Evolutionary conservation across 139 green algal genomes (phyloP), one percentile per base, ranked within the genome.

Genomic region (Yamagishiella unicocca): DNA sequence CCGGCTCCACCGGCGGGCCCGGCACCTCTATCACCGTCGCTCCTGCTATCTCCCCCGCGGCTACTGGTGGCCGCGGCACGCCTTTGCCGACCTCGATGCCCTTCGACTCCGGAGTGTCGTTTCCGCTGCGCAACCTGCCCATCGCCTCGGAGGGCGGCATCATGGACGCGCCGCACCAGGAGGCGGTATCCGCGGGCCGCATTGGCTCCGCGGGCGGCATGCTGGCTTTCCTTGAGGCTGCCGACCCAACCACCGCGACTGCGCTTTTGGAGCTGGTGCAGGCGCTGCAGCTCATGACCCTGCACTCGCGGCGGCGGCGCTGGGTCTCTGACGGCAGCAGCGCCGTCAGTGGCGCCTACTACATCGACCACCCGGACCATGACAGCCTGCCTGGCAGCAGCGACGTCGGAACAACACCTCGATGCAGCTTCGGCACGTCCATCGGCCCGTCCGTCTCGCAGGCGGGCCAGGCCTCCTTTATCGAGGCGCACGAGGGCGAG

Each of bases 211-310:
- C 61, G 6, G 79, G 79, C 22, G 79, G 79, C 43, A 85, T 85
- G 79, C 79, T 85, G n/a, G 79, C 79, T 1, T 86, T 38, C 66
- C 66, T 86, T 10, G 80, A 86, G 61, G 80, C 80, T 1, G 80
- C 80, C 31, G 80, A 86, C 64, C 80, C 80, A 17, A 86, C 80
- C 64, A 86, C 80, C 43, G 80, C 80, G 42, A 86, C 80, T 3
- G 80, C 80, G 2, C 62, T 86, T 2, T 40, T 86, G 80, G 80
- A 86, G 80, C 64, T 86, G 19, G 33, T 86, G 31, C 80, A 86
- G 35, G 80, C 80, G 31, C 64, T 86, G 31, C 80, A 86, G 80
- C 43, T 86, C 12, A 86, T 86, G 80, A 86, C 80, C 21, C 21
- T 77, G 31, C 29, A 74, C 45, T 53, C 42, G 33, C 80, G 80